Percentiles rank a stretch among this genome's conserved stretches.
Conservation (phyloP, 2,329 filamentous ascomycete genomes). For the Diplodia sapinea region DNA sequence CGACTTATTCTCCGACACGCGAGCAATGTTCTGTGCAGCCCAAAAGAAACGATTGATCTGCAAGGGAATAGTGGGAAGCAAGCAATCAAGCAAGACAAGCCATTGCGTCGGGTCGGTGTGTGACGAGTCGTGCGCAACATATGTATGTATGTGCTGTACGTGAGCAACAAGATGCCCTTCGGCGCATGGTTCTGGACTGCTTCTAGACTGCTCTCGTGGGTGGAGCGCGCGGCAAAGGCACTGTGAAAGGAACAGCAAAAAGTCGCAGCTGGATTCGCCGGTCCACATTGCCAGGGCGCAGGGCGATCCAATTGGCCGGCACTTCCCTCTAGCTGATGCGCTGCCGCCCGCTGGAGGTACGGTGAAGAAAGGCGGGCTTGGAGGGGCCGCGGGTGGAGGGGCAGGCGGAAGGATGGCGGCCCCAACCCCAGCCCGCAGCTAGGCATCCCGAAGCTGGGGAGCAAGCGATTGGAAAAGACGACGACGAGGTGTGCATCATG, state of each 20-base stretch:
- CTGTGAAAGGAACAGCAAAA: background rate
- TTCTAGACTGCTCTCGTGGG: background rate
- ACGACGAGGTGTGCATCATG: background rate
- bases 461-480: background rate
- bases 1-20: conserved; percentile 14
- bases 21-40: background rate
- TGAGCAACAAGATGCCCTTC: background rate
- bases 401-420: background rate
- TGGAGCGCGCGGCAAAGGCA: conserved; percentile 1
- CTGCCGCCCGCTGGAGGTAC: conserved; percentile 4
- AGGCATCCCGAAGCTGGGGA: background rate
- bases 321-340: background rate
- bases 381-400: background rate
- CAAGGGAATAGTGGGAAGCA: background rate
- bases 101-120: conserved; percentile 20
- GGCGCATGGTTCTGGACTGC: background rate
- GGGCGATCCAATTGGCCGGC: conserved; percentile 3
- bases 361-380: conserved; percentile 4
- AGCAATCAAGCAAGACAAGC: background rate
- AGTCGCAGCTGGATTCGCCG: conserved; percentile 10
- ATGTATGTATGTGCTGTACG: conserved; percentile 22
- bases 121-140: background rate
- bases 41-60: background rate
- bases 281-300: conserved; percentile 4
- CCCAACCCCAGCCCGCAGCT: too few relatives aligned